Evolutionary conservation across 2,329 filamentous ascomycete species (phyloP), one percentile per base, ranked within the genome.

Genomic region (Nectriaceae sp.): DNA sequence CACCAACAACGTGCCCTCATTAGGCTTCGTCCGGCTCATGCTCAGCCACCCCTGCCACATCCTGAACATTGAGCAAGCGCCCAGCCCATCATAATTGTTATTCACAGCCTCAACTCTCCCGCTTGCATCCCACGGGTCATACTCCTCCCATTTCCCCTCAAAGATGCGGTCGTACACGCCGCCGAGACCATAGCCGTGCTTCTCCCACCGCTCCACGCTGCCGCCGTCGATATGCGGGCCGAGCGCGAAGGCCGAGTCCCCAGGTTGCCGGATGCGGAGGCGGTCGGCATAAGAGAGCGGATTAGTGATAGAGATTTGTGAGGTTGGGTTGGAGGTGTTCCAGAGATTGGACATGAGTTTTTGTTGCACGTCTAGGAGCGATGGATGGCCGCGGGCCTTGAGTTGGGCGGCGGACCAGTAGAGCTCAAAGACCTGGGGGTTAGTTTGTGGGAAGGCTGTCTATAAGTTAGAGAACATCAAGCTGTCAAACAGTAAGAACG

Each of bases 21-120:
- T 77, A 0, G 89, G 88, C 0, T 78, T 83, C 0, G 84, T 87
- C n/a, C 75, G 72, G 49, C 86, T 90, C 78, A 97, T 86, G 50
- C 81, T 82, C 44, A 97, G 69, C 92, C 92, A 97, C 16, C 90
- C 92, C 70, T 97, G 92, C 67, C 89, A 93, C 78, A 90, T 88
- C 33, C 93, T 81, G 70, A 96, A 91, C 75, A 91, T 90, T 39
- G 80, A 87, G 70, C 90, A 96, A 1, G 88, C 85, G 0, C 92
- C 91, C 0, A 90, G 78, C 1, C 91, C 90, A 42, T 89, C 78
- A 65, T 97, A 94, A 26, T 92, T 71, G 67, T 96, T 87, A 51
- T 82, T 85, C 3, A 83, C 79, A 3, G 87, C 89, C 0, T 73
- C 69, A 0, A 93, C 75, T 4, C 92, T 80, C 5, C 81, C 79